phyloP scores from a whole-genome alignment of 2,329 filamentous ascomycete genomes.

The Diaporthe amygdali region DNA sequence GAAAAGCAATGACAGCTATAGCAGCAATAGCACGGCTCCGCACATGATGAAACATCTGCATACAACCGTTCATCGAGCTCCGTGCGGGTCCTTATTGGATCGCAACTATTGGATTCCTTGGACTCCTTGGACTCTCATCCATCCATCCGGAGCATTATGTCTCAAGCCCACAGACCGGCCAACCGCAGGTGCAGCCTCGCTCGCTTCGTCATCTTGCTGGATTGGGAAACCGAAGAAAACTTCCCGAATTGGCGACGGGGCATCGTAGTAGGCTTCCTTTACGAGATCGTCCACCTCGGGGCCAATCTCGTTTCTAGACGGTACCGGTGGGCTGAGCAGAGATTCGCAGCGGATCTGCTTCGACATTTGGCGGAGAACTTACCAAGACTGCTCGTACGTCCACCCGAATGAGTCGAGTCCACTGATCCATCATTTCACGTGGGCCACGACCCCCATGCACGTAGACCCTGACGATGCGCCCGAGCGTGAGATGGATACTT shows the following conservation, averaged over 20 bases:
- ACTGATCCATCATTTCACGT: conserved; percentile 7
- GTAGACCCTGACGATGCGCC: conserved; percentile 7
- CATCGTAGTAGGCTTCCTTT: not conserved
- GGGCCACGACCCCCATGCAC: not conserved
- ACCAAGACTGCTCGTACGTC: not conserved
- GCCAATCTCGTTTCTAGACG: conserved; percentile 7
- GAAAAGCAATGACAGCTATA: not conserved
- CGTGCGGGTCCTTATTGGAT: conserved; percentile 8
- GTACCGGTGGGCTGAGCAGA: not conserved
- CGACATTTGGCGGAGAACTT: not conserved
- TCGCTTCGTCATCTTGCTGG: not conserved
- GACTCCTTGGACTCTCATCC: not conserved
- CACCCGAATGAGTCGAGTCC: conserved; percentile 2
- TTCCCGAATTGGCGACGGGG: not conserved
- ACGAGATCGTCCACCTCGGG: not conserved
- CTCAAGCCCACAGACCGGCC: not conserved
- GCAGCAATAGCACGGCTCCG: not conserved
- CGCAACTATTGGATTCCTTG: conserved; percentile 9
- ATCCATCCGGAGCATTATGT: not conserved
- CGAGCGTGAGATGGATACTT: not conserved
- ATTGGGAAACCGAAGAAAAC: not conserved
- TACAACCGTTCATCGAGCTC: not conserved
- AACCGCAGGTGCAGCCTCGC: not conserved
- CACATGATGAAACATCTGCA: conserved; percentile 9
- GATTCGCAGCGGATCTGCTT: not conserved